Percentiles rank a stretch among this genome's conserved stretches.
These are phyloP conservation scores for Prinsepia uniflora DNA, from an alignment of 306 rosid species.

Conservation along the genomic window DNA sequence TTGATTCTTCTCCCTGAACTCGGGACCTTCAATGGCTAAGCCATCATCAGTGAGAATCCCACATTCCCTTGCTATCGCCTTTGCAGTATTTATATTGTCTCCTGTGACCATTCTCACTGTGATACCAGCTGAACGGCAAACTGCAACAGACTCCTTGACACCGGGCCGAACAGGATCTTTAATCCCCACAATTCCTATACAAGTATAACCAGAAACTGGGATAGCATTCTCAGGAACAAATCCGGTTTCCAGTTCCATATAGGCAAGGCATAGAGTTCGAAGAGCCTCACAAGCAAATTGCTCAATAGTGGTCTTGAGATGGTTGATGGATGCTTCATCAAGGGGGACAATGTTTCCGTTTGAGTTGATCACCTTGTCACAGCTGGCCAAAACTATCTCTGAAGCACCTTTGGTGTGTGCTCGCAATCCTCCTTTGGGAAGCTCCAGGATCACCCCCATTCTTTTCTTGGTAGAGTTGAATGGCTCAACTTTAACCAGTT, in stretches of 20 bases:
- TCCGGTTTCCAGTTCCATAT: slow-evolving; percentile 62
- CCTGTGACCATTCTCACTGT: slow-evolving; percentile 96
- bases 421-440: slow-evolving; percentile 66
- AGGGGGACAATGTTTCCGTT: slow-evolving; percentile 76
- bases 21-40: slow-evolving; percentile 96
- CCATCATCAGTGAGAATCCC: slow-evolving; percentile 97
- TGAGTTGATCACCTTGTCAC: slow-evolving; percentile 76
- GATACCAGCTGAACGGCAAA: slow-evolving; percentile 90
- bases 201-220: slow-evolving; percentile 78
- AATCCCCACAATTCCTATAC: slow-evolving; percentile 87
- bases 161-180: slow-evolving; percentile 99
- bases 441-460: slow-evolving; percentile 82
- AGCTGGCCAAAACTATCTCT: slow-evolving; percentile 75
- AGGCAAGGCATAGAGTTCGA: slow-evolving; percentile 90
- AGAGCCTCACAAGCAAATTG: slow-evolving; percentile 89
- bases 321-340: slow-evolving; percentile 57
- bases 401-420: slow-evolving; percentile 97
- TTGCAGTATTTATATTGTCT: slow-evolving; percentile 87
- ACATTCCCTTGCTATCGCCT: slow-evolving; percentile 96
- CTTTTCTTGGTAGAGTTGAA: slow-evolving; percentile 83
- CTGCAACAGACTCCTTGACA: slow-evolving; percentile 91
- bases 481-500: slow-evolving; percentile 82
- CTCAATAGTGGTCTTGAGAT: slow-evolving; percentile 54
- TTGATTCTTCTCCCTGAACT: slow-evolving; percentile 70
- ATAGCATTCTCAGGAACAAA: slow-evolving; percentile 58